phyloP scores from a whole-genome alignment of 2,329 filamentous ascomycete species.

The Zymoseptoria pseudotritici region DNA sequence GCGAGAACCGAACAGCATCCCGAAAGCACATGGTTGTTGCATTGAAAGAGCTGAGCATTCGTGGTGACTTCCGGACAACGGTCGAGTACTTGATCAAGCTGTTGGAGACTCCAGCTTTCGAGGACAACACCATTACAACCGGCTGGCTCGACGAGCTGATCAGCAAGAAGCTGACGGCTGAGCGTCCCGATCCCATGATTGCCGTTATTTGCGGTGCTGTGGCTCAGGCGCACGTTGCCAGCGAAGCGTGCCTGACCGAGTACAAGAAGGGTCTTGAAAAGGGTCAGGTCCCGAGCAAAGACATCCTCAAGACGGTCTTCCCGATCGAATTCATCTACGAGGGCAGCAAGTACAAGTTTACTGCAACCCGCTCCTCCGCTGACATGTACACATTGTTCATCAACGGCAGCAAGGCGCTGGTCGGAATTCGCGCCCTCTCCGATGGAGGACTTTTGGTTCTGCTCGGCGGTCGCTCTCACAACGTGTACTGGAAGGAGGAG shows the following conservation, averaged over 20 bases:
- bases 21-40: conserved; percentile 99
- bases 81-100: conserved; percentile 99
- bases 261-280: conserved; percentile 87
- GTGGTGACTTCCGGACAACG: conserved; percentile 96
- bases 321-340: conserved; percentile 98
- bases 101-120: conserved; percentile 93
- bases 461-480: conserved; percentile 88
- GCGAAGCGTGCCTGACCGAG: conserved; percentile 77
- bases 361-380: conserved; percentile 79
- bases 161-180: conserved; percentile 91
- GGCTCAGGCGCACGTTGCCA: conserved; percentile 90
- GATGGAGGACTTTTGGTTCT: conserved; percentile 91
- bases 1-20: conserved; percentile 91
- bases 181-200: conserved; percentile 86
- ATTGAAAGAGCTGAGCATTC: conserved; percentile 97
- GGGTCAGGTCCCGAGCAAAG: conserved; percentile 94
- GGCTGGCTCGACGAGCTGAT: conserved; percentile 99
- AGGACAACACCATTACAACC: conserved; percentile 98
- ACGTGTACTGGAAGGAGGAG: conserved; percentile 99
- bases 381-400: conserved; percentile 98
- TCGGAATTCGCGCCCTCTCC: conserved; percentile 84
- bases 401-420: conserved; percentile 93
- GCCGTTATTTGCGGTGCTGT: conserved; percentile 94
- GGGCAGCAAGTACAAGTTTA: conserved; percentile 94
- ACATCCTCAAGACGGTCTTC: conserved; percentile 96